A percentile compares a stretch with the other conserved stretches of the same genome.
Conservation (phyloP, 1,284 basidiomycete species). For the Boletellus deceptivus region DNA sequence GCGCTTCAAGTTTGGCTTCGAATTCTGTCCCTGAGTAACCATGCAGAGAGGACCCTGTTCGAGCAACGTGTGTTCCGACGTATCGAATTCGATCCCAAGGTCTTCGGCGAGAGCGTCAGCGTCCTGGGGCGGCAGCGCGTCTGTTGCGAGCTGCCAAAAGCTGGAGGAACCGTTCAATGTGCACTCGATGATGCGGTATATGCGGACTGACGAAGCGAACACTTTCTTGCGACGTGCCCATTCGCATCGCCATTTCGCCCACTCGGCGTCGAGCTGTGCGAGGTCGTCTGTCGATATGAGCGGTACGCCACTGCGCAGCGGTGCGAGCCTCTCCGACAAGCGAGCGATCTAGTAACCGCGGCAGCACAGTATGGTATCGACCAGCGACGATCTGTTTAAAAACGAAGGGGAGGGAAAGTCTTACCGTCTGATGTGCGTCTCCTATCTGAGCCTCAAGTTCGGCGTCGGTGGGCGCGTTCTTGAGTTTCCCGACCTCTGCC, state of each 20-base stretch:
- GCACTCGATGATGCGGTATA: background rate
- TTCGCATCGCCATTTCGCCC: slow-evolving; percentile 67
- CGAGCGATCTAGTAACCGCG: slow-evolving; percentile 45
- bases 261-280: slow-evolving; percentile 59
- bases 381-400: background rate
- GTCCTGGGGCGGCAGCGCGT: slow-evolving; percentile 62
- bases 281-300: slow-evolving; percentile 68
- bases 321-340: slow-evolving; percentile 50
- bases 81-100: slow-evolving; percentile 73
- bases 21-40: slow-evolving; percentile 3
- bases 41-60: slow-evolving; percentile 27
- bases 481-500: slow-evolving; percentile 64
- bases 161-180: slow-evolving; percentile 36
- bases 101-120: slow-evolving; percentile 62
- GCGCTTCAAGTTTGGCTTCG: slow-evolving; percentile 27
- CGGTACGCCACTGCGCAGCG: slow-evolving; percentile 62
- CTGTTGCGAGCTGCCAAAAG: slow-evolving; percentile 71
- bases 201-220: slow-evolving; percentile 54
- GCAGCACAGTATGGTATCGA: too few species aligned
- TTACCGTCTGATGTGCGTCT: slow-evolving; percentile 45
- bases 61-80: slow-evolving; percentile 57
- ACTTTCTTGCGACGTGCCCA: slow-evolving; percentile 69
- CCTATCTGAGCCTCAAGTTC: slow-evolving; percentile 56
- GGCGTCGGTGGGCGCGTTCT: slow-evolving; percentile 62
- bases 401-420: background rate